Percentiles rank a stretch among this genome's conserved stretches.
phyloP scores from a whole-genome alignment of 179 eudicot genomes.

The Beta lomatogona region DNA sequence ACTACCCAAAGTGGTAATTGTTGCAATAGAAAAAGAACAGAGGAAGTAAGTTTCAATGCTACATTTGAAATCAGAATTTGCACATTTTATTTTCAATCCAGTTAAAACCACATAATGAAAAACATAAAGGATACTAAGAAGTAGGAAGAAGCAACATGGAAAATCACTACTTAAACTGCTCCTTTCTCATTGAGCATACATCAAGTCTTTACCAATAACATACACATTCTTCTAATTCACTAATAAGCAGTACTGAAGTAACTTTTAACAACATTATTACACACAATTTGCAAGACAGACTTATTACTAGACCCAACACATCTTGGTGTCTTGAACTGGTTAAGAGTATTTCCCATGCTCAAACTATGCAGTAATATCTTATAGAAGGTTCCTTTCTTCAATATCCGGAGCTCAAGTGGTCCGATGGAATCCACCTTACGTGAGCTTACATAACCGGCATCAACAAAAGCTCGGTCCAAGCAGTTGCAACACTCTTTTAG shows the following conservation, averaged over 20 bases:
- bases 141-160: no score
- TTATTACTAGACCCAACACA: conserved; percentile 57
- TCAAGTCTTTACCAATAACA: background rate
- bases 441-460: conserved; percentile 75
- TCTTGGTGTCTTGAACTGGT: conserved; percentile 92
- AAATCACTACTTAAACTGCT: background rate
- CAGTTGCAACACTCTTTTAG: conserved; percentile 66
- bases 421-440: conserved; percentile 72
- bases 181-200: background rate
- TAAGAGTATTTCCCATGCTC: conserved; percentile 63
- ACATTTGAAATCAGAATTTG: no score
- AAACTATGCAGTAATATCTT: conserved; percentile 67
- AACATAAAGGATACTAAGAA: no score
- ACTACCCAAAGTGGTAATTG: no score
- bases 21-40: no score
- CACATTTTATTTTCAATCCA: no score
- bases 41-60: no score
- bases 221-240: conserved; percentile 3
- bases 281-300: conserved; percentile 54
- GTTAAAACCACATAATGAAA: no score
- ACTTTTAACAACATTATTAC: conserved; percentile 49
- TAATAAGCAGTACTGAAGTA: conserved; percentile 68
- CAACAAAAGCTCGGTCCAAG: conserved; percentile 68
- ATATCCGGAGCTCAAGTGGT: conserved; percentile 64
- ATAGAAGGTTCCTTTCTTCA: conserved; percentile 73